These are phyloP conservation scores for Tolypocladium album DNA, from an alignment of 2,329 filamentous ascomycete species.

Conservation along the genomic window DNA sequence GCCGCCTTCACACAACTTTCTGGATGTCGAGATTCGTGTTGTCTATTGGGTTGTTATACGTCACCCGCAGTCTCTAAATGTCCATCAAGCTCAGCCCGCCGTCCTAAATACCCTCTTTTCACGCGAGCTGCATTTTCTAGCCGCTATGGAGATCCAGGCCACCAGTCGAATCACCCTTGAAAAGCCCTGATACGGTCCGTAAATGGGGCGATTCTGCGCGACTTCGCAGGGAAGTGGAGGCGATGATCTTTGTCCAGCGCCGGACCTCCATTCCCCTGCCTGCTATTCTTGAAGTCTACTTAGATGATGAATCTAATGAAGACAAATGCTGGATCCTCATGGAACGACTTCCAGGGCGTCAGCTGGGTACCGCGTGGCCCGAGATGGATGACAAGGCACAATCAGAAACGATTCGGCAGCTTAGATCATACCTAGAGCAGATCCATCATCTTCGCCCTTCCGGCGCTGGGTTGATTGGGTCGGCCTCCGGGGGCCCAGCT, in stretches of 20 bases:
- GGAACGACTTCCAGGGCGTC: not conserved
- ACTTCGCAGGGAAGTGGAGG: not conserved
- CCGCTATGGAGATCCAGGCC: not conserved
- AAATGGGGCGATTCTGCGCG: not conserved
- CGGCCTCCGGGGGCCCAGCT: not conserved
- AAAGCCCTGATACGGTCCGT: not conserved
- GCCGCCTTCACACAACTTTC: not conserved
- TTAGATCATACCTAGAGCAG: not conserved
- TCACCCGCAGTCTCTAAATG: not conserved
- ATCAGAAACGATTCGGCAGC: not conserved
- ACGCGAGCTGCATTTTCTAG: not conserved
- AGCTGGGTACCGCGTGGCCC: not conserved
- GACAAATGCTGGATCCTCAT: not conserved
- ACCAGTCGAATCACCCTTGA: not conserved
- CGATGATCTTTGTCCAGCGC: not conserved
- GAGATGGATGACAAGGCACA: not conserved
- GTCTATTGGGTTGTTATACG: too few species aligned
- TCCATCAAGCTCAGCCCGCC: not conserved
- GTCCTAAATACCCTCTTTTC: not conserved
- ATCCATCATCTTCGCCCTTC: not conserved
- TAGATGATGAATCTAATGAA: not conserved
- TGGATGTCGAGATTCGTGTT: too few species aligned
- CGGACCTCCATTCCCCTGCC: not conserved
- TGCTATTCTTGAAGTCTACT: not conserved
- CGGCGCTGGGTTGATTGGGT: not conserved